phyloP scores from a whole-genome alignment of 306 rosid genomes.

The Crataegus laevigata region DNA sequence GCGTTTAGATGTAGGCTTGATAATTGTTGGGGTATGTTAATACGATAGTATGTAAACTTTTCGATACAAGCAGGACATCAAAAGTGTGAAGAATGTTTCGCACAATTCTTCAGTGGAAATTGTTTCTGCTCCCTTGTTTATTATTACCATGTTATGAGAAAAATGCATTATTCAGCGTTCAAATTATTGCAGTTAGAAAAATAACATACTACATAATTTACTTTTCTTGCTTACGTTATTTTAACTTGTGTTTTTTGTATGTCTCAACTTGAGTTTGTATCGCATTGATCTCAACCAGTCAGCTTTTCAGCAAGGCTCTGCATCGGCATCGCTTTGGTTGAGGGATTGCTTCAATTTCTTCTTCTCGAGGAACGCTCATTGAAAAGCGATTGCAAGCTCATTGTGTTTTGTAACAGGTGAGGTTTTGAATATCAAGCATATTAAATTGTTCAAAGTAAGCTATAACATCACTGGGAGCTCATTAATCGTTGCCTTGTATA shows the following conservation, averaged over 20 bases:
- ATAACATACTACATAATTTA: too few relatives aligned
- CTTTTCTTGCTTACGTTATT: not conserved
- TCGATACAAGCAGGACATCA: conserved; percentile 33
- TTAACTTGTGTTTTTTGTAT: not conserved
- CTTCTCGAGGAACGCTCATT: not conserved
- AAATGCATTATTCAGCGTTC: not conserved
- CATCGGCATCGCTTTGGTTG: not conserved
- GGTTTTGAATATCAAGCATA: not conserved
- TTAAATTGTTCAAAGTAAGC: not conserved
- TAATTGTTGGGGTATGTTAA: conserved; percentile 37
- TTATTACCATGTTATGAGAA: conserved; percentile 4
- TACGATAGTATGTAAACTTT: conserved; percentile 32
- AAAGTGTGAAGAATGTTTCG: conserved; percentile 21
- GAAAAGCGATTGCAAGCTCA: not conserved
- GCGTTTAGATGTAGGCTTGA: conserved; percentile 39
- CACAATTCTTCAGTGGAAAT: conserved; percentile 19
- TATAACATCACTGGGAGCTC: not conserved
- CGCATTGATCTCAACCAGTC: not conserved
- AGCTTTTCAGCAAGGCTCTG: not conserved
- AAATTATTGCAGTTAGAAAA: not conserved
- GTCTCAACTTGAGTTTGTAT: not conserved
- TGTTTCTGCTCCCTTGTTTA: conserved; percentile 9
- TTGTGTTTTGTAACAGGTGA: not conserved
- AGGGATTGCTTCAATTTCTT: not conserved
- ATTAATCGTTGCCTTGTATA: not conserved